These are phyloP conservation scores for Phytophthora sp. DNA, from an alignment of 352 stramenopile genomes.

Conservation along the genomic window DNA sequence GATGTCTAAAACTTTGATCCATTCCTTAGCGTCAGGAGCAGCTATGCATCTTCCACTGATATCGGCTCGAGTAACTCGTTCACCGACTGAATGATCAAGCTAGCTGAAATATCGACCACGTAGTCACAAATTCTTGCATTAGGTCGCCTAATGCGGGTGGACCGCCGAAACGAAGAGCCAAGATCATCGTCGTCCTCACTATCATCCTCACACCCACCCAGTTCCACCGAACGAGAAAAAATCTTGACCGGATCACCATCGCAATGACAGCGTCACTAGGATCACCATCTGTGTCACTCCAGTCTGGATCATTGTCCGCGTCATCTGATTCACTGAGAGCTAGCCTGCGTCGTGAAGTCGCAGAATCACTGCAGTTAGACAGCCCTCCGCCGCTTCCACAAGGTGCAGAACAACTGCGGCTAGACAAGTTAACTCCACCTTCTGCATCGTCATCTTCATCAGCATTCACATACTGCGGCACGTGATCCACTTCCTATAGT, in stretches of 20 bases:
- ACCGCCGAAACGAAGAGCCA: slow-evolving; percentile 8
- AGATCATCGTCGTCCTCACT: not conserved
- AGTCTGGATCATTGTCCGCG: not conserved
- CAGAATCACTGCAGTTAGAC: slow-evolving; percentile 13
- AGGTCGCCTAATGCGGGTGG: slow-evolving; percentile 10
- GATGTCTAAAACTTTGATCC: not conserved
- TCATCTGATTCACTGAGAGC: slow-evolving; percentile 17
- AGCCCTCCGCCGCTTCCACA: not conserved
- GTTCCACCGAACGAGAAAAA: slow-evolving; percentile 1
- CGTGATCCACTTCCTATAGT: no score
- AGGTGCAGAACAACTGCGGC: no score
- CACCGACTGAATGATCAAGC: not conserved
- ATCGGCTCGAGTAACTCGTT: not conserved
- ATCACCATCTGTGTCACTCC: not conserved
- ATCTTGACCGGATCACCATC: not conserved
- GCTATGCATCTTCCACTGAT: not conserved
- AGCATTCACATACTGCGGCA: not conserved
- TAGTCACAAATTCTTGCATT: not conserved
- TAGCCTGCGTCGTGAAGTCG: not conserved
- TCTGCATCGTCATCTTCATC: slow-evolving; percentile 9
- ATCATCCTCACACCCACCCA: not conserved
- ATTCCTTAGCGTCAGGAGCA: slow-evolving; percentile 6
- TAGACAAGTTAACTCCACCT: slow-evolving; percentile 3
- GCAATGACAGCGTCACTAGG: slow-evolving; percentile 6
- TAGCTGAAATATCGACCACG: not conserved